phyloP scores from a whole-genome alignment of 176 grass and related monocot species.

The Eragrostis curvula region DNA sequence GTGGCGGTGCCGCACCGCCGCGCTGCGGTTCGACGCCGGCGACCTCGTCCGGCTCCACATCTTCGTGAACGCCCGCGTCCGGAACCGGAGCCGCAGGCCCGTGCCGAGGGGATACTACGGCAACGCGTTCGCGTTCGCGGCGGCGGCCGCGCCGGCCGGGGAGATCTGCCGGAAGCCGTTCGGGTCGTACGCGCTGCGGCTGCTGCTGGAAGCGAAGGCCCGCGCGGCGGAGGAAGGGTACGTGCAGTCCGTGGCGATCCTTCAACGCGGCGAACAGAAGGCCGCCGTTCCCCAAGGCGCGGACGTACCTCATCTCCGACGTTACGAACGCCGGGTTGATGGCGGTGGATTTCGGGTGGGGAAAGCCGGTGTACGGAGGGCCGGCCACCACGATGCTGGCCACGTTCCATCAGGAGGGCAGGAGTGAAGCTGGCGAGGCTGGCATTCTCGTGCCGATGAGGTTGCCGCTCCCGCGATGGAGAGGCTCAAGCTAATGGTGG shows the following conservation, averaged over 20 bases:
- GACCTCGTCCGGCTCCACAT: conserved; percentile 19
- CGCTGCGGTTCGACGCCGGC: conserved; percentile 27
- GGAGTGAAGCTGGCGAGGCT: conserved; percentile 14
- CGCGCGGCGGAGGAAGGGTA: background rate
- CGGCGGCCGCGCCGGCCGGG: background rate
- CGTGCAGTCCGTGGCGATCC: conserved; percentile 37
- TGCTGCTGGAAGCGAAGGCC: conserved; percentile 38
- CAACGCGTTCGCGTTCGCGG: conserved; percentile 33
- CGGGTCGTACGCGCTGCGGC: background rate
- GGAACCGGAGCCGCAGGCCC: background rate
- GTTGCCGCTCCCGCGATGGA: conserved; percentile 36
- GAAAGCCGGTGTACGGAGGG: conserved; percentile 42
- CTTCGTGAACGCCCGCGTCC: conserved; percentile 38
- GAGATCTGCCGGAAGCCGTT: background rate
- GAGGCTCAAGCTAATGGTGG: conserved; percentile 17
- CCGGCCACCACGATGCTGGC: conserved; percentile 39
- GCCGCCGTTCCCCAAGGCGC: conserved; percentile 31
- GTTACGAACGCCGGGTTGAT: conserved; percentile 34
- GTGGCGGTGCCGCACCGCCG: conserved; percentile 46
- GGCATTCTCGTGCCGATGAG: conserved; percentile 45
- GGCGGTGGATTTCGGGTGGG: conserved; percentile 53
- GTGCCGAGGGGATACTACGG: conserved; percentile 51
- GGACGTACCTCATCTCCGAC: conserved; percentile 38
- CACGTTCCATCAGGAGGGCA: conserved; percentile 39
- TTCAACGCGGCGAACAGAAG: conserved; percentile 34